Conservation (phyloP, 148 eudicot species). For the Arbutus unedo region DNA sequence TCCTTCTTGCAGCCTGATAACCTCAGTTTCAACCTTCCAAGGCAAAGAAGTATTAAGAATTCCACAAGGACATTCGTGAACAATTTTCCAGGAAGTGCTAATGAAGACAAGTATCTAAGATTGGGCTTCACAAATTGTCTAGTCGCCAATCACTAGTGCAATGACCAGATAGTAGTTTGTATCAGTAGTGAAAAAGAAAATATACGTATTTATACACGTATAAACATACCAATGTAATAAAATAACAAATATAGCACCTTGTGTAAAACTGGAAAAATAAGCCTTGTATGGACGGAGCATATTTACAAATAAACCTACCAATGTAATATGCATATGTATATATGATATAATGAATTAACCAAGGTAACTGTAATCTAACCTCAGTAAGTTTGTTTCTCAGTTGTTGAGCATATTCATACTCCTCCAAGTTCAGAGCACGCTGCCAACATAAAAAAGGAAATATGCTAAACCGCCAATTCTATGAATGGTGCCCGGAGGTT, state of each 20-base stretch:
- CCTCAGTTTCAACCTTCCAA: slow-evolving; percentile 77
- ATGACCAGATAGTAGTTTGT: background rate
- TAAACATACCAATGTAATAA: background rate
- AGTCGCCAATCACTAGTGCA: background rate
- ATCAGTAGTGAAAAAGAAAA: slow-evolving; percentile 4
- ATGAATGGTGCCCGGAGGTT: background rate
- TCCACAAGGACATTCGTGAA: background rate
- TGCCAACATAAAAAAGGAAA: slow-evolving; percentile 34
- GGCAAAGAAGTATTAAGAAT: slow-evolving; percentile 15
- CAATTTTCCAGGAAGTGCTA: background rate
- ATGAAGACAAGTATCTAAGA: background rate
- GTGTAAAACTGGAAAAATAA: background rate
- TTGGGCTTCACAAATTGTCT: background rate
- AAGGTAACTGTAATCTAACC: slow-evolving; percentile 43
- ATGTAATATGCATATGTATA: no score
- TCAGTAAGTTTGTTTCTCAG: slow-evolving; percentile 87
- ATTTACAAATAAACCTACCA: no score
- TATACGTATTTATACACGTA: no score
- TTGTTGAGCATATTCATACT: slow-evolving; percentile 84
- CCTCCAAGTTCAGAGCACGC: slow-evolving; percentile 94
- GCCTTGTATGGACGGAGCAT: background rate
- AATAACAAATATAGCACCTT: background rate
- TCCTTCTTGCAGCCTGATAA: slow-evolving; percentile 50
- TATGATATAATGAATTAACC: background rate
- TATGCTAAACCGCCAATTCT: background rate